These are phyloP conservation scores for Gyromitra esculenta DNA, from an alignment of 2,329 filamentous ascomycete genomes.

Conservation along the genomic window DNA sequence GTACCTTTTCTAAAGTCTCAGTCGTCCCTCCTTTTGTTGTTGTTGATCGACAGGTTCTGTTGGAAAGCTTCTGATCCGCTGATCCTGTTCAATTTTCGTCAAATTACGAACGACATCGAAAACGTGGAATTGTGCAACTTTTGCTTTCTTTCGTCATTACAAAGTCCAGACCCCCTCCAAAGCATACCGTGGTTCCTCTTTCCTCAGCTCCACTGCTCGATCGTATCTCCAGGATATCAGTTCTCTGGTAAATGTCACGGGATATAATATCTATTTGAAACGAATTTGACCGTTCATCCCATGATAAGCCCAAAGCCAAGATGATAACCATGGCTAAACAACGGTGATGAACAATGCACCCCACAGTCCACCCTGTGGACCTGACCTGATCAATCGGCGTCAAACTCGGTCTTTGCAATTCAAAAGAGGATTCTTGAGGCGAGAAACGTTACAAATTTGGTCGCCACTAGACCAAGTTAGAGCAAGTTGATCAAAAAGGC, in stretches of 20 bases:
- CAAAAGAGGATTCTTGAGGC: conserved; percentile 25
- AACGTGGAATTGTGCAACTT: conserved; percentile 46
- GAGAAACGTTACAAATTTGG: not conserved
- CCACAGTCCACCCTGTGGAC: conserved; percentile 8
- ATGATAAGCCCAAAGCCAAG: conserved; percentile 25
- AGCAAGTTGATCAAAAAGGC: conserved; percentile 16
- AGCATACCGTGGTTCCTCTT: not conserved
- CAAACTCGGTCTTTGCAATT: conserved; percentile 16
- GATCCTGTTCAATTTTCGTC: conserved; percentile 20
- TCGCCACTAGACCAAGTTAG: conserved; percentile 1
- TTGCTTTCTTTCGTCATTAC: conserved; percentile 31
- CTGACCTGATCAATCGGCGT: conserved; percentile 7
- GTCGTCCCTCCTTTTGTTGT: conserved; percentile 13
- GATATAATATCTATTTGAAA: not conserved
- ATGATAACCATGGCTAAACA: conserved; percentile 1
- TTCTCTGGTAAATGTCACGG: not conserved
- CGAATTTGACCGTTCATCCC: not conserved
- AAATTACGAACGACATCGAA: conserved; percentile 46
- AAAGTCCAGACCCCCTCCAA: conserved; percentile 2
- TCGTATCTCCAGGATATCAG: not conserved
- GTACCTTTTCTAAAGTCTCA: conserved; percentile 41
- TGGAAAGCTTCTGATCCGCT: conserved; percentile 26
- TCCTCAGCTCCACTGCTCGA: not conserved
- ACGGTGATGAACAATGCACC: conserved; percentile 23
- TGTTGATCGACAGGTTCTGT: conserved; percentile 34